A percentile compares a stretch with the other conserved stretches of the same genome.
Evolutionary conservation across 148 eudicot genomes (phyloP).

Genomic region (Vaccinium myrtillus): DNA sequence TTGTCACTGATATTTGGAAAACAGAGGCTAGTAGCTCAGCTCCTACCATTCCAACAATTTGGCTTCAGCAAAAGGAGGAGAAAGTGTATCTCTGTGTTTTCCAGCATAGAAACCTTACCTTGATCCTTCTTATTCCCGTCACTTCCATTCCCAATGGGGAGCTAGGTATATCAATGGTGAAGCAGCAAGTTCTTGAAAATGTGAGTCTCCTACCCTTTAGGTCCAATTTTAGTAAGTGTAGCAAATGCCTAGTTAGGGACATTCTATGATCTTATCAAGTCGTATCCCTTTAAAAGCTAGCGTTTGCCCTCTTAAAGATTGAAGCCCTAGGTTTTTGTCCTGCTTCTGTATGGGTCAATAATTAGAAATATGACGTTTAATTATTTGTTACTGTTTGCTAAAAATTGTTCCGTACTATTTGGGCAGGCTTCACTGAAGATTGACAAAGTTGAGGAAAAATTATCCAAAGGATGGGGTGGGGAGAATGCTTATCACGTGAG

Average conservation of each 20-base stretch:
- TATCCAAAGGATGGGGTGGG: conserved; percentile 97
- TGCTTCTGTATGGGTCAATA: neutral
- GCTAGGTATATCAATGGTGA: conserved; percentile 63
- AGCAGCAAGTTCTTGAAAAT: conserved; percentile 80
- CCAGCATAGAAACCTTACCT: conserved; percentile 80
- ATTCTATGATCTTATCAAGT: neutral
- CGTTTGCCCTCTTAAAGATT: neutral
- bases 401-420: conserved; percentile 15
- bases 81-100: conserved; percentile 76
- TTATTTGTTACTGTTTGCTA: neutral
- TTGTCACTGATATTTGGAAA: conserved; percentile 59
- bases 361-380: neutral
- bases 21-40: conserved; percentile 38
- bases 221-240: neutral
- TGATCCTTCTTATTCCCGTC: conserved; percentile 73
- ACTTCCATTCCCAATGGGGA: conserved; percentile 58
- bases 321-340: neutral
- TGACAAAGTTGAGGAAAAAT: conserved; percentile 80
- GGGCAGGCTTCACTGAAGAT: conserved; percentile 77
- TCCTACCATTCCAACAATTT: conserved; percentile 54
- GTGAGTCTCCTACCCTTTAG: conserved; percentile 43
- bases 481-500: conserved; percentile 97
- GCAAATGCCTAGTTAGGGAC: neutral
- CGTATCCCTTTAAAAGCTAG: neutral
- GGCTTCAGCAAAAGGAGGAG: conserved; percentile 72